Conservation (phyloP, 139 green algal genomes). For the Monoraphidium neglectum region DNA sequence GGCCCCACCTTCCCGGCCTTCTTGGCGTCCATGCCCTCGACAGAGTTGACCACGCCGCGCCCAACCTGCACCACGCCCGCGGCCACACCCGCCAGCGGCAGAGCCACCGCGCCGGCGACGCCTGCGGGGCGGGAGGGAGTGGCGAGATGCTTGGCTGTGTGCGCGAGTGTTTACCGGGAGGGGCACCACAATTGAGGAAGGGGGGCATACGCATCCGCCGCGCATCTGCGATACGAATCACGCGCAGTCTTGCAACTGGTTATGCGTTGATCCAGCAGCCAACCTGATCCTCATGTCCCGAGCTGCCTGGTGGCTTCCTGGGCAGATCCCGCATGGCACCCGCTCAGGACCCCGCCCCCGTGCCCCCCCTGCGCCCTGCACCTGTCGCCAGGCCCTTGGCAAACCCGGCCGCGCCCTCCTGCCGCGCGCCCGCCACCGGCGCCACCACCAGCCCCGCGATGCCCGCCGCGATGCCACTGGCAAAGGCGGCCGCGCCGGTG, state of each 20-base stretch:
- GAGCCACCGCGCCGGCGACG: constrained; percentile 70
- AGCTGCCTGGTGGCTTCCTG: too few species aligned
- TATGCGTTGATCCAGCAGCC: not conserved
- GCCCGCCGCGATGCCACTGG: constrained; percentile 51
- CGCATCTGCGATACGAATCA: too few species aligned
- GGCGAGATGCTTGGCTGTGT: too few species aligned
- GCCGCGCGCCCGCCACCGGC: constrained; percentile 65
- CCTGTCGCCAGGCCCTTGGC: constrained; percentile 75
- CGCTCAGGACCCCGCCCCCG: too few species aligned
- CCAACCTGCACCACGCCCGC: constrained; percentile 64
- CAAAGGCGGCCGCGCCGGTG: not conserved
- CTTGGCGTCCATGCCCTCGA: constrained; percentile 63
- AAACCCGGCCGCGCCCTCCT: constrained; percentile 74
- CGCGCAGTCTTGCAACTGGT: not conserved
- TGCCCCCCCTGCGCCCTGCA: constrained; percentile 27
- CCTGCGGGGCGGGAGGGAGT: constrained; percentile 25
- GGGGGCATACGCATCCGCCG: too few species aligned
- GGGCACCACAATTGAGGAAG: too few species aligned
- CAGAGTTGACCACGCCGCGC: constrained; percentile 77
- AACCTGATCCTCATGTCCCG: too few species aligned
- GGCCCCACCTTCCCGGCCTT: constrained; percentile 41
- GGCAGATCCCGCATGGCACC: too few species aligned
- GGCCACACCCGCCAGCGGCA: constrained; percentile 78
- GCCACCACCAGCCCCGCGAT: constrained; percentile 72
- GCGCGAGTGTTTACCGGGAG: too few species aligned